Conservation (phyloP, 352 stramenopile species). For the Pythium sp. region DNA sequence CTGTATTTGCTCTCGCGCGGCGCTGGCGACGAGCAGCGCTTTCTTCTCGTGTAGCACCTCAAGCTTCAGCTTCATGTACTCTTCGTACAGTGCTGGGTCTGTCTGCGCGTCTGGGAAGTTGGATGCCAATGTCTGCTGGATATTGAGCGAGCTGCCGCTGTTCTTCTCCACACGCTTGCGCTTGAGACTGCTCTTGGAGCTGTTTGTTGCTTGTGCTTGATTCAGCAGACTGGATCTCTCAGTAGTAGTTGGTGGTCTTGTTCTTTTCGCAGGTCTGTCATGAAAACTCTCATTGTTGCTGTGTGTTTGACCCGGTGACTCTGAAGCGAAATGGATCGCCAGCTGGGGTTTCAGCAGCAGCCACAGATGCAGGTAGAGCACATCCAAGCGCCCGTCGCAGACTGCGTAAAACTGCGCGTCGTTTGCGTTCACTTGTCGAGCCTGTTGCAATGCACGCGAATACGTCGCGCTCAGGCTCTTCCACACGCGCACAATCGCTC, state of each 20-base stretch:
- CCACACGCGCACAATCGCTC: conserved; percentile 3
- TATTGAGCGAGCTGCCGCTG: neutral
- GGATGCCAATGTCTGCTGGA: neutral
- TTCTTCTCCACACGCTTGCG: neutral
- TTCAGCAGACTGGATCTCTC: neutral
- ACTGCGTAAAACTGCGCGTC: conserved; percentile 7
- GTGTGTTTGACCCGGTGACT: neutral
- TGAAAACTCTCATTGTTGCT: no score
- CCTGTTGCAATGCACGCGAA: neutral
- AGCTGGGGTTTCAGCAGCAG: conserved; percentile 11
- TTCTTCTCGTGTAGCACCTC: conserved; percentile 1
- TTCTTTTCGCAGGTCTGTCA: neutral
- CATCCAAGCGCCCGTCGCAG: conserved; percentile 6
- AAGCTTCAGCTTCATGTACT: conserved; percentile 1
- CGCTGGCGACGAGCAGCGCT: neutral
- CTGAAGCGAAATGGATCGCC: conserved; percentile 3
- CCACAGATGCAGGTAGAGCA: conserved; percentile 18
- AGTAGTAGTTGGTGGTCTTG: neutral
- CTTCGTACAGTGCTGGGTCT: neutral
- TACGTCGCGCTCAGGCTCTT: conserved; percentile 2
- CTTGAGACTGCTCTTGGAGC: neutral
- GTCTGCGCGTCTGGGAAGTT: neutral
- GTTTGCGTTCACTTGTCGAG: neutral
- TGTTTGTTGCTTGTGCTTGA: neutral
- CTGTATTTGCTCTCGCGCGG: neutral